Evolutionary conservation across 345 rosid species (phyloP).

Genomic region (Eucalyptus sp.): DNA sequence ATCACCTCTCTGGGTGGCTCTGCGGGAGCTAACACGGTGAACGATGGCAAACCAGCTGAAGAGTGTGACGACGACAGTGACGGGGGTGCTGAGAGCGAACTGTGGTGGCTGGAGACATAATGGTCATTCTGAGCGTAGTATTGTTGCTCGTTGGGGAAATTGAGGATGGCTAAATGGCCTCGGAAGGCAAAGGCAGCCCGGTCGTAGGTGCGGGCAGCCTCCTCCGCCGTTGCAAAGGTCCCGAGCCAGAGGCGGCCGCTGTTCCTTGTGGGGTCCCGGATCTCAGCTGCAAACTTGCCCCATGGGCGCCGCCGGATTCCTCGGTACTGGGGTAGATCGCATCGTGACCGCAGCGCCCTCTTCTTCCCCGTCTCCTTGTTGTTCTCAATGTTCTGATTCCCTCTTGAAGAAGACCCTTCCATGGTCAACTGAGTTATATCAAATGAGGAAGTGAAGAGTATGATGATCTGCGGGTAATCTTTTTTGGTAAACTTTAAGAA

Average conservation of each 20-base stretch:
- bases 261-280: conserved; percentile 61
- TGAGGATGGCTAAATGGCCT: conserved; percentile 48
- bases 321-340: conserved; percentile 31
- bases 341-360: background rate
- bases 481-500: background rate
- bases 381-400: background rate
- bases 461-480: background rate
- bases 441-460: background rate
- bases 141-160: conserved; percentile 53
- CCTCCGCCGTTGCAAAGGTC: conserved; percentile 44
- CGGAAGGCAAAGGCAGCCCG: conserved; percentile 46
- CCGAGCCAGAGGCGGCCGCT: conserved; percentile 69
- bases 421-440: background rate
- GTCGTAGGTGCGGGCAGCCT: conserved; percentile 56
- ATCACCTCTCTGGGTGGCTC: background rate
- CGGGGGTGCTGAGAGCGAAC: background rate
- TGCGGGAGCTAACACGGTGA: background rate
- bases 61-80: background rate
- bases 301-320: conserved; percentile 70
- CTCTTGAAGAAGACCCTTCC: background rate
- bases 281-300: conserved; percentile 84
- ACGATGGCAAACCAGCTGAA: background rate
- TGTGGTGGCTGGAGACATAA: background rate
- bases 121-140: background rate
- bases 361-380: background rate